Evolutionary conservation across 768 basidiomycete genomes (phyloP).

Genomic region (Termitomyces heimii): DNA sequence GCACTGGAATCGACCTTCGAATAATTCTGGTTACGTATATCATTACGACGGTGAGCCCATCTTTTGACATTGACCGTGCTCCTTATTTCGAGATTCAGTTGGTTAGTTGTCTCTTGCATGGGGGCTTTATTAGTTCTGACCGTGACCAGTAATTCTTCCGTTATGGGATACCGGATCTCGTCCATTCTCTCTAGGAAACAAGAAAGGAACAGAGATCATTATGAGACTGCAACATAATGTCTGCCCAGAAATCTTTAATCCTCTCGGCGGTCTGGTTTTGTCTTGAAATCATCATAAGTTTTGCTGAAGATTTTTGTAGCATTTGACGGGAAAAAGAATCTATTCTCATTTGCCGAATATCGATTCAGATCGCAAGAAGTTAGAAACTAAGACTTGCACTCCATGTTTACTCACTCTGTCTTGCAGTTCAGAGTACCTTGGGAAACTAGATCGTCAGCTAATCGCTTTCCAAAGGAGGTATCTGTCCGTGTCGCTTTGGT

Average conservation of each 20-base stretch:
- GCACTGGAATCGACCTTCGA: conserved; percentile 10
- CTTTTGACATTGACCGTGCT: not conserved
- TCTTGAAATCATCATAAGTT: not conserved
- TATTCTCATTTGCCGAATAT: conserved; percentile 21
- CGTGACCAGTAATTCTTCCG: conserved; percentile 14
- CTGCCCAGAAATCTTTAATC: conserved; percentile 18
- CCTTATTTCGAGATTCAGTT: not conserved
- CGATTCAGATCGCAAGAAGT: conserved; percentile 15
- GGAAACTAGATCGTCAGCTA: conserved; percentile 8
- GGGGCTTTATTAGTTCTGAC: not conserved
- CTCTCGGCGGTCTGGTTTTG: conserved; percentile 18
- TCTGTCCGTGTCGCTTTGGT: conserved; percentile 20
- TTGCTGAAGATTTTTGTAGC: conserved; percentile 13
- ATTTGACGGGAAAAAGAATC: conserved; percentile 28
- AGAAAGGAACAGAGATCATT: conserved; percentile 23
- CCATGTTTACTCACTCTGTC: not conserved
- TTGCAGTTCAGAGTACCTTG: conserved; percentile 16
- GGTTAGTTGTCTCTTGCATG: not conserved
- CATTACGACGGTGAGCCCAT: conserved; percentile 21
- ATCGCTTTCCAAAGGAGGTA: conserved; percentile 10
- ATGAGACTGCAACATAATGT: conserved; percentile 22
- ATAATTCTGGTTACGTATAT: conserved; percentile 9
- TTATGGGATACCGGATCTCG: conserved; percentile 14
- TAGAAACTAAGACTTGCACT: not conserved
- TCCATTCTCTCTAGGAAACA: conserved; percentile 17